phyloP scores from a whole-genome alignment of 306 rosid genomes.

The Quercus parvula region DNA sequence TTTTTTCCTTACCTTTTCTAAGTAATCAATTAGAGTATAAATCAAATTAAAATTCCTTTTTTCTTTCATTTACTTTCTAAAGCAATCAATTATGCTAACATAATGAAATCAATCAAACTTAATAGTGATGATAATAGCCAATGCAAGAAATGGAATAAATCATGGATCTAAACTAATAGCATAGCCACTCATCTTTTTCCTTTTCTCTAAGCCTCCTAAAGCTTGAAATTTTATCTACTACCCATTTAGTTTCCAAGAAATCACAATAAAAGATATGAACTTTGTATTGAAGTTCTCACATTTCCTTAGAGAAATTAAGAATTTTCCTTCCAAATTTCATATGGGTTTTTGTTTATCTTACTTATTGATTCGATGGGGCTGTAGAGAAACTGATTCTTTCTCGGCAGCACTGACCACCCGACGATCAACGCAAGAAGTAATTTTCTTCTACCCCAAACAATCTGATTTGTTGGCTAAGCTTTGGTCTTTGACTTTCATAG shows the following conservation, averaged over 20 bases:
- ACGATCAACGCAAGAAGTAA: conserved; percentile 27
- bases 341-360: conserved; percentile 17
- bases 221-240: neutral
- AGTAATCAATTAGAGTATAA: neutral
- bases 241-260: neutral
- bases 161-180: neutral
- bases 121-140: neutral
- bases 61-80: neutral
- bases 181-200: neutral
- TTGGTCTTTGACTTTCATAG: conserved; percentile 38
- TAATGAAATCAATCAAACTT: neutral
- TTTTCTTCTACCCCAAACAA: conserved; percentile 37
- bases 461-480: conserved; percentile 20
- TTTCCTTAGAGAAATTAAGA: neutral
- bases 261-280: neutral
- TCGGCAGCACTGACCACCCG: conserved; percentile 19
- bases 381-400: conserved; percentile 27
- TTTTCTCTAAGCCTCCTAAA: neutral
- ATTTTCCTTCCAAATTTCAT: neutral
- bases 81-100: neutral
- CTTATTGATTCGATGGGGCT: conserved; percentile 36
- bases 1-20: neutral
- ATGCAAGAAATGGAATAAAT: neutral
- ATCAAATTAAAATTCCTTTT: neutral
- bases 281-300: neutral